Evolutionary conservation across 352 stramenopile genomes (phyloP), one percentile per base, ranked within the genome.

Genomic region (Globisporangium echinulatum): DNA sequence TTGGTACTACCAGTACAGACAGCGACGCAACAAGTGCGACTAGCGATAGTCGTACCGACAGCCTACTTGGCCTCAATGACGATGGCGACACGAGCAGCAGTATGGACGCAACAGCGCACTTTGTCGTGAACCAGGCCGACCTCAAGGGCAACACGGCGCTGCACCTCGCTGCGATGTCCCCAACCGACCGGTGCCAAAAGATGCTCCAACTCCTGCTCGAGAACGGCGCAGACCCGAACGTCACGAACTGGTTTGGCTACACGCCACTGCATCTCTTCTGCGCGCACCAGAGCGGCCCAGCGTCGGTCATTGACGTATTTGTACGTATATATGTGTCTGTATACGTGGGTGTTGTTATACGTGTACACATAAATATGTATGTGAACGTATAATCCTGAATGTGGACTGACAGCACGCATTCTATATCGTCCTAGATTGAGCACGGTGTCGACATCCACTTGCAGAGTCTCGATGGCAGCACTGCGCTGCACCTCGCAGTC

Each of bases 221-320:
- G 52, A 93, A 92, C 49, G 83, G 83, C 10, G 78, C 82, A 1
- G 78, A 93, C 56, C 79, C 85, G 9, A 93, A 90, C 58, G 60
- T 69, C 52, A 61, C 74, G 0, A 94, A 94, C 54, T 94, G 85
- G 85, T 93, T 94, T 56, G 85, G 85, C 49, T 94, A 94, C 76
- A 92, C 83, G 1, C 70, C 85, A 19, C 58, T 94, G 49, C 85
- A 94, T 59, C 68, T 92, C n/a, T 93, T 94, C 49, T 94, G 85
- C 56, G 81, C 85, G 0, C 85, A 94, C 47, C 83, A 94, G 46
- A 81, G 61, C 36, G 85, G 80, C 2, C 85, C 85, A 1, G 71
- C 71, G 3, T 85, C 78, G 2, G 70, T 92, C 59, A 71, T 93
- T 54, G 79, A 88, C 63, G 68, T 86, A 58, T 92, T 94, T 72